Evolutionary conservation across 2,329 filamentous ascomycete genomes (phyloP).

Genomic region (Ascochyta koolunga): DNA sequence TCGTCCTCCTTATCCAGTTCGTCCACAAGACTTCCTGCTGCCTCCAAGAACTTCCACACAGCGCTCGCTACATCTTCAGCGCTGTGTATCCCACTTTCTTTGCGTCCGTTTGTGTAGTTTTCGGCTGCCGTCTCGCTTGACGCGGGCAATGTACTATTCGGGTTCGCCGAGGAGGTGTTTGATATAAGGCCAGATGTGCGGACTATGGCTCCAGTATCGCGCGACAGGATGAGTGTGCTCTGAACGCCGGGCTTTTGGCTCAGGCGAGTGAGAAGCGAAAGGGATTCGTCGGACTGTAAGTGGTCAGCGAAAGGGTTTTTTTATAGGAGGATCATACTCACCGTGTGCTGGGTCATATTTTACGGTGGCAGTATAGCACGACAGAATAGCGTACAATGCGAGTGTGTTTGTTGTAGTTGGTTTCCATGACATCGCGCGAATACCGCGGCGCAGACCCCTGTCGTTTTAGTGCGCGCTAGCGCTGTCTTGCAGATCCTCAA

Average conservation of each 20-base stretch:
- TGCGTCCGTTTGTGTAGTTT: slow-evolving; percentile 41
- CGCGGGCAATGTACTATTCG: slow-evolving; percentile 47
- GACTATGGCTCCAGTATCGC: slow-evolving; percentile 73
- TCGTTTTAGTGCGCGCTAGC: slow-evolving; percentile 16
- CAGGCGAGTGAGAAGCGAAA: slow-evolving; percentile 70
- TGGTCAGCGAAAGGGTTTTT: not conserved
- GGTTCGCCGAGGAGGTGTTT: slow-evolving; percentile 59
- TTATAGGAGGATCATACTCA: slow-evolving; percentile 20
- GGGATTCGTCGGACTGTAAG: slow-evolving; percentile 60
- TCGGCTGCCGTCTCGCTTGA: slow-evolving; percentile 40
- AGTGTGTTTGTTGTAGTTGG: slow-evolving; percentile 15
- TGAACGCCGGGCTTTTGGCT: slow-evolving; percentile 80
- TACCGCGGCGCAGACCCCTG: slow-evolving; percentile 24
- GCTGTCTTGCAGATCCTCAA: slow-evolving; percentile 24
- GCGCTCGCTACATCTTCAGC: slow-evolving; percentile 76
- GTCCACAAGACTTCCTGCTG: slow-evolving; percentile 71
- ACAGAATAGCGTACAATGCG: not conserved
- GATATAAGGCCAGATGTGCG: slow-evolving; percentile 74
- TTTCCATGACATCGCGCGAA: slow-evolving; percentile 26
- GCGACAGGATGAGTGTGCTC: slow-evolving; percentile 76
- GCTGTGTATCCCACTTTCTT: slow-evolving; percentile 59
- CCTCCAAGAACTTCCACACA: slow-evolving; percentile 77
- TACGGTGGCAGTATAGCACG: not conserved
- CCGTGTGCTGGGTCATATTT: slow-evolving; percentile 39
- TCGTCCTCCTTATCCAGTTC: slow-evolving; percentile 80